Evolutionary conservation across 2,329 filamentous ascomycete species (phyloP).

Genomic region (Aspergillus sp.): DNA sequence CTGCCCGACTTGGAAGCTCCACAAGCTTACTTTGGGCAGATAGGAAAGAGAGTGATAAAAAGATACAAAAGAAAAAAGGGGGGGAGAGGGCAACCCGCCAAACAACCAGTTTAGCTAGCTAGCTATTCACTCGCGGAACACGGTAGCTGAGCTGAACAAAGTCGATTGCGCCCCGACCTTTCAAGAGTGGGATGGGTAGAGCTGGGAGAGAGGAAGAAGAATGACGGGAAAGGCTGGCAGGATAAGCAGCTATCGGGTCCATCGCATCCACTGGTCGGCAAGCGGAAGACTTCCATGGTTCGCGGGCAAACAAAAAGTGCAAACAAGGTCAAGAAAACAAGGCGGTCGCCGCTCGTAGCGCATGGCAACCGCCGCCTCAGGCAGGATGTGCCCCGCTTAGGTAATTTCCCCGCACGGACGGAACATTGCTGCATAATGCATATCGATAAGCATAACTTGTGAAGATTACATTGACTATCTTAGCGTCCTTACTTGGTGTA

Average conservation of each 20-base stretch:
- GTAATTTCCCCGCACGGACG: background rate
- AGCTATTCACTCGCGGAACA: constrained; percentile 17
- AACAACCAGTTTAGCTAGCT: constrained; percentile 9
- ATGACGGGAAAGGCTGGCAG: constrained; percentile 5
- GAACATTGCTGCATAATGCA: no score
- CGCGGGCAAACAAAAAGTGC: constrained; percentile 15
- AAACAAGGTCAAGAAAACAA: no score
- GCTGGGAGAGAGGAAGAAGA: constrained; percentile 4
- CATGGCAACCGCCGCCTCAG: constrained; percentile 25
- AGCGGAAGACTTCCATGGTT: constrained; percentile 20
- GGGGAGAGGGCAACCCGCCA: constrained; percentile 12
- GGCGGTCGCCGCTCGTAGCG: constrained; percentile 9
- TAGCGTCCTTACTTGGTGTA: no score
- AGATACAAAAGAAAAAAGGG: constrained; percentile 5
- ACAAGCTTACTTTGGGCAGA: constrained; percentile 9
- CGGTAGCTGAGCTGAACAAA: constrained; percentile 8
- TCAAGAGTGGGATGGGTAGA: background rate
- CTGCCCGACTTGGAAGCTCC: background rate
- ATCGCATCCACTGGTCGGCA: constrained; percentile 20
- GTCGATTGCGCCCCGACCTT: background rate
- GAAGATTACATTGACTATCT: no score
- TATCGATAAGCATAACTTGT: no score
- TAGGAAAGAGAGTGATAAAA: constrained; percentile 7
- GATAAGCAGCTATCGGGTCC: constrained; percentile 7
- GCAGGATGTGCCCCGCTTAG: constrained; percentile 1